Base-by-base conservation (phyloP, 2,329 filamentous ascomycete species). In the Fusarium equiseti region DNA sequence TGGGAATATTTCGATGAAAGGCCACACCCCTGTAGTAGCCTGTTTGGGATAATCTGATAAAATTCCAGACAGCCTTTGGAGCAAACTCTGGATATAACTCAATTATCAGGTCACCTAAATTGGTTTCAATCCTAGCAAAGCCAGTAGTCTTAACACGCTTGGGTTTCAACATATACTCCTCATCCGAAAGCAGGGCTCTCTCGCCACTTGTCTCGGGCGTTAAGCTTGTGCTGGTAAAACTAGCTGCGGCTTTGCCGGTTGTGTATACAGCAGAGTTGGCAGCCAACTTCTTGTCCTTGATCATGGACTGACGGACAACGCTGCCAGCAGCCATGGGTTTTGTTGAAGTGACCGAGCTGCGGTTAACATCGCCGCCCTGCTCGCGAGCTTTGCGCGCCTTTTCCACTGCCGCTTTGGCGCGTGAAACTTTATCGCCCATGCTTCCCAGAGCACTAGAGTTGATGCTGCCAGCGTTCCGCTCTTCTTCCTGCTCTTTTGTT, bases 51-150 rank as follows among this genome's bases (percentile, higher is more conserved):
- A 99, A 84, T 59, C 92, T 90, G 55, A 97, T 89, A 77, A 99
- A 99, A 80, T 99, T 99, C 94, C 95, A 99, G 3, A 98, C 96
- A 1, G 96, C 94, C 74, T 92, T 92, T 2, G 96, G 96, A 4
- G 96, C 95, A 59, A 91, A 92, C 78, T 99, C 96, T 4, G 96
- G 93, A 69, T 95, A 92, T 8, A 99, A 86, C 78, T 98, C 95
- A 66, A 99, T 83, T 69, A 93, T 98, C 22, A 99, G 79, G 68
- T 95, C 90, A 38, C 96, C 96, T 5, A 93, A 83, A 67, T 90
- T 96, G 0, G 96, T 99, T 72, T 92, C 90, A 48, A 99, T 88
- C n/a, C 94, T 90, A 9, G 92, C 95, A 78, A 97, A 98, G 27
- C 95, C 96, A 75, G 95, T 97, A 73, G 88, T 89, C 81, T 97